phyloP scores from a whole-genome alignment of 2,329 filamentous ascomycete species.

The Fusarium piperis region DNA sequence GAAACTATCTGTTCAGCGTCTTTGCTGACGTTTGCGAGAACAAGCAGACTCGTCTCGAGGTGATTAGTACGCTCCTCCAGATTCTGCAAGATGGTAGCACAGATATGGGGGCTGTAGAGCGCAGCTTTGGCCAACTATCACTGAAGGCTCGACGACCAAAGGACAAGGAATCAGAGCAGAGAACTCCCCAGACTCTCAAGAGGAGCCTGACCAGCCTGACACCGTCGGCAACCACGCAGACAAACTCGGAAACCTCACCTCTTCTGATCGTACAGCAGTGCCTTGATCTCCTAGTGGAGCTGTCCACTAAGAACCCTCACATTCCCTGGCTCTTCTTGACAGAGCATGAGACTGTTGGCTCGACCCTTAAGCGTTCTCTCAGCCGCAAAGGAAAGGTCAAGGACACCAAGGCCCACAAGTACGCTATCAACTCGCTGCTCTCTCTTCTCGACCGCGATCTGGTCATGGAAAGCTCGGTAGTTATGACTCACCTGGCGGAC shows the following conservation, averaged over 20 bases:
- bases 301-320: slow-evolving; percentile 86
- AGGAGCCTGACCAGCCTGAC: slow-evolving; percentile 73
- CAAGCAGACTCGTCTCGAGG: slow-evolving; percentile 92
- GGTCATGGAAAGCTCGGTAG: slow-evolving; percentile 95
- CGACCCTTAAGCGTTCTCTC: slow-evolving; percentile 78
- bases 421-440: slow-evolving; percentile 90
- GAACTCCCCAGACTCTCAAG: slow-evolving; percentile 84
- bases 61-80: slow-evolving; percentile 90
- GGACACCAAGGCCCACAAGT: slow-evolving; percentile 85
- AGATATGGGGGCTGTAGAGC: slow-evolving; percentile 92
- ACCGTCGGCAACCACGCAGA: slow-evolving; percentile 56
- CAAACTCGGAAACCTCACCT: slow-evolving; percentile 89
- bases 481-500: slow-evolving; percentile 93
- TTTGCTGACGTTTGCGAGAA: slow-evolving; percentile 95
- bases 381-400: slow-evolving; percentile 89
- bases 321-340: slow-evolving; percentile 93
- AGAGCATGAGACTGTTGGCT: slow-evolving; percentile 82
- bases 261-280: slow-evolving; percentile 97
- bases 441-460: slow-evolving; percentile 90
- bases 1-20: slow-evolving; percentile 84
- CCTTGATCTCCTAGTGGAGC: slow-evolving; percentile 82
- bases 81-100: slow-evolving; percentile 96
- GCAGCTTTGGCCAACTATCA: slow-evolving; percentile 93
- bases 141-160: slow-evolving; percentile 85
- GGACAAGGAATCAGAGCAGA: slow-evolving; percentile 66